phyloP scores from a whole-genome alignment of 495 filamentous ascomycete genomes.

The Hyaloscypha variabilis region DNA sequence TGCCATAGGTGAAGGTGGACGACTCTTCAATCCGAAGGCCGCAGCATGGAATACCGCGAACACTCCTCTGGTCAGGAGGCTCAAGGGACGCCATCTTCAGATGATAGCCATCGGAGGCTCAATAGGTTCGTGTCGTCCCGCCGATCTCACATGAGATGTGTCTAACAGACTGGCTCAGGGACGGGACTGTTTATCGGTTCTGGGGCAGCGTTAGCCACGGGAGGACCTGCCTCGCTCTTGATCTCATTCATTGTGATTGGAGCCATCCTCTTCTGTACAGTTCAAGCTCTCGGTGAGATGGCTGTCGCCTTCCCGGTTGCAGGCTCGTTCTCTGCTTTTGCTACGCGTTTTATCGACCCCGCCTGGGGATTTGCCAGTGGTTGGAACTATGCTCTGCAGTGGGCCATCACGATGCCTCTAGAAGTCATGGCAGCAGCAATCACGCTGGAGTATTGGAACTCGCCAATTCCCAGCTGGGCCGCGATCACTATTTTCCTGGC shows the following conservation, averaged over 20 bases:
- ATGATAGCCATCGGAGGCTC: constrained; percentile 98
- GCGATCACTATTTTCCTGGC: constrained; percentile 68
- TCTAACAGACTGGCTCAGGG: constrained; percentile 47
- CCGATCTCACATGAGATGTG: background rate
- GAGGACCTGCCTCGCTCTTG: constrained; percentile 86
- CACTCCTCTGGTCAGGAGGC: constrained; percentile 70
- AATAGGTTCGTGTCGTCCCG: constrained; percentile 69
- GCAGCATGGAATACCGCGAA: constrained; percentile 78
- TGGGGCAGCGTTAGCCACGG: constrained; percentile 72
- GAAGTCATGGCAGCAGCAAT: constrained; percentile 91
- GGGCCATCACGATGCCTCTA: constrained; percentile 83
- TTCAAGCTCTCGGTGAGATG: constrained; percentile 91
- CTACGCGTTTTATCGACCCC: constrained; percentile 81
- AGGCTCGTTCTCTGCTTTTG: constrained; percentile 92
- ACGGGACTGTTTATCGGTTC: constrained; percentile 92
- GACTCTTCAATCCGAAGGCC: constrained; percentile 68
- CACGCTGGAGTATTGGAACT: constrained; percentile 82
- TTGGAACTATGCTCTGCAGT: constrained; percentile 74
- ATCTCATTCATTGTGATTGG: constrained; percentile 85
- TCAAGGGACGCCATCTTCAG: constrained; percentile 88
- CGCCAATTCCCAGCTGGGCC: constrained; percentile 56
- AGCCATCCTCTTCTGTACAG: constrained; percentile 88
- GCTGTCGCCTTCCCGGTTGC: constrained; percentile 82
- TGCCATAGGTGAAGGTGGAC: constrained; percentile 17
- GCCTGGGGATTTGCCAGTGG: constrained; percentile 98